Evolutionary conservation across 768 basidiomycete genomes (phyloP), one percentile per base, ranked within the genome.

Genomic region (Leccinum boreale): DNA sequence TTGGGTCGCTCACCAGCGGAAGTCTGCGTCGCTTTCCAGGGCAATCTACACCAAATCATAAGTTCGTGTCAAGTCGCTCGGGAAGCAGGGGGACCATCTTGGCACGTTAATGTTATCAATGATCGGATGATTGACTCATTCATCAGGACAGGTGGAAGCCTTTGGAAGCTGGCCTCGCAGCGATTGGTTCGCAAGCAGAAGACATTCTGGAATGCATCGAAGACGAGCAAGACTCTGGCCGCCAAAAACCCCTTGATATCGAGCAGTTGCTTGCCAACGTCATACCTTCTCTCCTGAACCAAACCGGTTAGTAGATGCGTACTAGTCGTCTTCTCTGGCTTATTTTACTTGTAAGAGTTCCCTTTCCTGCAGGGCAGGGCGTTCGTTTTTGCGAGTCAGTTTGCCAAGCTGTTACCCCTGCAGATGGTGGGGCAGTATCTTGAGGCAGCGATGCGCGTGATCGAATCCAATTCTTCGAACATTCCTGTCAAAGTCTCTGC

Each of bases 321-420:
- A 24, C 46, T n/a, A 42, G 26, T 17, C 46, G 42, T 19, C 50
- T 29, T 53, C 33, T 52, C 28, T 52, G 45, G 23, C 50, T 58
- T 8, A 56, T 54, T 9, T 50, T 12, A 5, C 46, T 14, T 39
- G 26, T 24, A 28, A 96, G 95, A 92, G 23, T 81, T 80, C 56
- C 94, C 94, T 0, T 99, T 98, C 82, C 73, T 99, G 28, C 96
- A 98, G 74, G 97, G 96, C 11, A 82, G 97, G 59, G 91, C 86
- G 0, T 97, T 98, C 59, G 92, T 98, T 47, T 95, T 98, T 63
- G 93, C 94, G 3, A 94, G 92, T 67, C 89, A 94, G 66, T 98
- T 85, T 67, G 81, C 90, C 1, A 83, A 85, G 62, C 73, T 89
- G 10, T 78, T 98, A 5, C 89, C 93, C 0, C 64, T 80, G 12